Conservation (phyloP, 2,329 filamentous ascomycete species). For the Ceratocystiopsis minuta region DNA sequence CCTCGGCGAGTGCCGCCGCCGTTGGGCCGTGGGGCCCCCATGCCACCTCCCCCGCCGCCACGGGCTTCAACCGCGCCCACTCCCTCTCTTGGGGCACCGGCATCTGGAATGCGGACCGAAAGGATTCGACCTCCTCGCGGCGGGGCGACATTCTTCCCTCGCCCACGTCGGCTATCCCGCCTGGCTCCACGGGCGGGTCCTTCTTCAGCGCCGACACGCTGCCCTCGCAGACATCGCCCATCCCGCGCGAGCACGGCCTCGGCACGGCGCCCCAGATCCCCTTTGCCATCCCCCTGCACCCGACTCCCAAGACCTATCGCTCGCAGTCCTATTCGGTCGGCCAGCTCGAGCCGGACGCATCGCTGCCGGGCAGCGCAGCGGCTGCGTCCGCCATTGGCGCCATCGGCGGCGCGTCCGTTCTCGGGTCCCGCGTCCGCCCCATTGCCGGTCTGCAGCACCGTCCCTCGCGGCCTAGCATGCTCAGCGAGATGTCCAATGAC, state of each 20-base stretch:
- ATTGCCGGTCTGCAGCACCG: conserved; percentile 58
- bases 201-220: conserved; percentile 31
- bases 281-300: conserved; percentile 74
- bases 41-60: conserved; percentile 25
- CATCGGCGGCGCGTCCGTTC: conserved; percentile 28
- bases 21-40: conserved; percentile 34
- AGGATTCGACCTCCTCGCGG: conserved; percentile 51
- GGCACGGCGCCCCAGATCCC: conserved; percentile 48
- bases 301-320: conserved; percentile 79
- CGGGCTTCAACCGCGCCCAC: conserved; percentile 27
- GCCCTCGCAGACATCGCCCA: conserved; percentile 30
- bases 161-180: conserved; percentile 44
- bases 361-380: neutral
- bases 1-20: conserved; percentile 15
- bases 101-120: conserved; percentile 70
- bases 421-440: conserved; percentile 32
- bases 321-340: conserved; percentile 96
- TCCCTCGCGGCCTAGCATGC: conserved; percentile 59
- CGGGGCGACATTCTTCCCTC: conserved; percentile 59
- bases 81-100: conserved; percentile 55
- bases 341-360: conserved; percentile 56
- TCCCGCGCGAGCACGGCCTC: conserved; percentile 30
- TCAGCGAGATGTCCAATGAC: conserved; percentile 53
- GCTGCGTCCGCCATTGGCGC: conserved; percentile 16
- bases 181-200: conserved; percentile 21